A percentile compares a stretch with the other conserved stretches of the same genome.
phyloP scores from a whole-genome alignment of 2,329 filamentous ascomycete species.

The Myriangium duriaei region DNA sequence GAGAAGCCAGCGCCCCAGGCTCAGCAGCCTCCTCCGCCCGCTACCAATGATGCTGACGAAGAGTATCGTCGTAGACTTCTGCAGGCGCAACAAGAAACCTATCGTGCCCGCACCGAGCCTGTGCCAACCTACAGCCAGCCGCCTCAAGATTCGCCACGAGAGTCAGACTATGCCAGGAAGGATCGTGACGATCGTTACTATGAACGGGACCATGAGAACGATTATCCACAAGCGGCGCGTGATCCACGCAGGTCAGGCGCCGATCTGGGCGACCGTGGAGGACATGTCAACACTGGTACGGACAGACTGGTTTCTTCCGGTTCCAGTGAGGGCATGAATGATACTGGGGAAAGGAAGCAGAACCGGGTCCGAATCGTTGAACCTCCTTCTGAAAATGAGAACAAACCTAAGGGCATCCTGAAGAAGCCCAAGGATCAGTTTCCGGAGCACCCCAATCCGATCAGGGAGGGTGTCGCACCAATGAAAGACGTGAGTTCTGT shows the following conservation, averaged over 20 bases:
- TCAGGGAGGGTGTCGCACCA: slow-evolving; percentile 85
- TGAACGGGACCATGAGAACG: slow-evolving; percentile 17
- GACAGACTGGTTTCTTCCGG: slow-evolving; percentile 5
- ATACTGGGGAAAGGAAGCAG: slow-evolving; percentile 18
- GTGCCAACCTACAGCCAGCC: not conserved
- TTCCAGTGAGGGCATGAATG: slow-evolving; percentile 8
- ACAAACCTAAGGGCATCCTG: slow-evolving; percentile 65
- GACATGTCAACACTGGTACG: not conserved
- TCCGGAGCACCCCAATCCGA: slow-evolving; percentile 70
- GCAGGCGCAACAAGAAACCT: slow-evolving; percentile 17
- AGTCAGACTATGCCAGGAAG: slow-evolving; percentile 9
- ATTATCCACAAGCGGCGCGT: slow-evolving; percentile 22
- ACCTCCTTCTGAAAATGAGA: slow-evolving; percentile 54
- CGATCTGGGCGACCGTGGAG: not conserved
- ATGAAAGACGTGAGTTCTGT: slow-evolving; percentile 53
- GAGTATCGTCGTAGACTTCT: slow-evolving; percentile 39
- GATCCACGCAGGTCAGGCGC: slow-evolving; percentile 2
- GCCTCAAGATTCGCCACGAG: slow-evolving; percentile 5
- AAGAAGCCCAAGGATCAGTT: slow-evolving; percentile 73
- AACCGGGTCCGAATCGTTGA: slow-evolving; percentile 50
- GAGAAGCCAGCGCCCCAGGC: not conserved
- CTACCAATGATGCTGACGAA: slow-evolving; percentile 34
- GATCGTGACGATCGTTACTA: slow-evolving; percentile 8
- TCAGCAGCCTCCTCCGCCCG: slow-evolving; percentile 11
- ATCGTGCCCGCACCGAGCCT: slow-evolving; percentile 7